Evolutionary conservation across 805 yeast species (phyloP).

Genomic region (Metschnikowia gruessii): DNA sequence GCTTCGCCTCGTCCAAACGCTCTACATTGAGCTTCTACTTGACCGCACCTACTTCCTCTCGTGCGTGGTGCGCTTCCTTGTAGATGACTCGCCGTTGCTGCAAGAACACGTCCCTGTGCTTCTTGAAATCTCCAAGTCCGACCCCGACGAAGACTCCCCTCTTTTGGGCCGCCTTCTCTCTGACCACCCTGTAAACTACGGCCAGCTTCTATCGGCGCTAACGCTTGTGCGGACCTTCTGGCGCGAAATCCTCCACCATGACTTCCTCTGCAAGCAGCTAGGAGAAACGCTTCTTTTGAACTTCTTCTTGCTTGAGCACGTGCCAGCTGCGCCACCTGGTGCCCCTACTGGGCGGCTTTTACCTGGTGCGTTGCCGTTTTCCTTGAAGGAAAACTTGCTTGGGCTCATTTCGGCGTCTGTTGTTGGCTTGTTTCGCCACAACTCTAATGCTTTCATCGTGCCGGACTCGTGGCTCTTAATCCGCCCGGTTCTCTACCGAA

Average conservation of each 20-base stretch:
- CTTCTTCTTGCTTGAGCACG: slow-evolving; percentile 39
- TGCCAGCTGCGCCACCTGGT: slow-evolving; percentile 18
- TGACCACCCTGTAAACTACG: slow-evolving; percentile 27
- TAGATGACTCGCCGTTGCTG: slow-evolving; percentile 32
- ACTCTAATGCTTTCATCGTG: slow-evolving; percentile 59
- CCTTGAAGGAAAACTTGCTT: slow-evolving; percentile 29
- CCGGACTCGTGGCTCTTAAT: slow-evolving; percentile 61
- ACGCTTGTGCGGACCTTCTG: slow-evolving; percentile 66
- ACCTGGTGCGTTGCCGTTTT: slow-evolving; percentile 4
- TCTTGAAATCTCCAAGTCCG: slow-evolving; percentile 17
- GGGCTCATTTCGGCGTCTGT: slow-evolving; percentile 29
- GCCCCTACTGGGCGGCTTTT: background rate
- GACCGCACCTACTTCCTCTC: slow-evolving; percentile 60
- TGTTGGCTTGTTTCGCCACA: slow-evolving; percentile 44
- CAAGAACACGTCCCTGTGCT: slow-evolving; percentile 25
- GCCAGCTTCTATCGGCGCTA: slow-evolving; percentile 34
- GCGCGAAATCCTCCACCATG: slow-evolving; percentile 57
- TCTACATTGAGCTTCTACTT: slow-evolving; percentile 66
- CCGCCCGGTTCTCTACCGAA: slow-evolving; percentile 46
- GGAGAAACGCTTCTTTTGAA: slow-evolving; percentile 57
- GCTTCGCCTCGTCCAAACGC: slow-evolving; percentile 55
- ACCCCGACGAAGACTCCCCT: slow-evolving; percentile 25
- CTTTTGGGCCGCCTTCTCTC: slow-evolving; percentile 4
- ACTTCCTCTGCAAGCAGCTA: slow-evolving; percentile 60
- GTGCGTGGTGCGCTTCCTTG: slow-evolving; percentile 59